These are phyloP conservation scores for Fusarium graminum DNA, from an alignment of 2,329 filamentous ascomycete species.

Conservation along the genomic window DNA sequence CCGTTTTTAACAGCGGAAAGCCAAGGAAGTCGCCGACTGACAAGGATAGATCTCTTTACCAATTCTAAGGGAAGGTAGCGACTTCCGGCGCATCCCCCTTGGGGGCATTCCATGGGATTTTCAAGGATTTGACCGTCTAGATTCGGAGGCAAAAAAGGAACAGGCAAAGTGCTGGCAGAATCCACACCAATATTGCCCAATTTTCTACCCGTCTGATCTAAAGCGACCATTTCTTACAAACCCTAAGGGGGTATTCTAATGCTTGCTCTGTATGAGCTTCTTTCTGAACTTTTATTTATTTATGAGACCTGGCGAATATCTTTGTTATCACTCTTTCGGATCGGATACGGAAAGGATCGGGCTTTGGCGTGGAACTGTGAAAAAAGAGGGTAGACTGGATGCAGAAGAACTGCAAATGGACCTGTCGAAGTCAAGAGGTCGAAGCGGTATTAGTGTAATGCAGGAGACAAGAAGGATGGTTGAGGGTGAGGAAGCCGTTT, in stretches of 20 bases:
- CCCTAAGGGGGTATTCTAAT: slow-evolving; percentile 43
- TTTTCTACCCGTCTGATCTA: too few species aligned
- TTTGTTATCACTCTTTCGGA: slow-evolving; percentile 43
- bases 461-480: slow-evolving; percentile 29
- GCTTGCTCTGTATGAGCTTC: slow-evolving; percentile 25
- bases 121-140: not conserved
- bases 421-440: slow-evolving; percentile 4
- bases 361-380: slow-evolving; percentile 37
- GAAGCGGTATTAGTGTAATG: slow-evolving; percentile 37
- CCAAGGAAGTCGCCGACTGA: slow-evolving; percentile 48
- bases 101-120: not conserved
- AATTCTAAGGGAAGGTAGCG: slow-evolving; percentile 54
- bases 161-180: too few species aligned
- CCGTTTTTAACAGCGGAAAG: slow-evolving; percentile 40
- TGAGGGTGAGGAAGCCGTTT: slow-evolving; percentile 28
- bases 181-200: slow-evolving; percentile 23
- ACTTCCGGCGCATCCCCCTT: not conserved
- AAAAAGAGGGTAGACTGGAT: slow-evolving; percentile 33
- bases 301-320: slow-evolving; percentile 37
- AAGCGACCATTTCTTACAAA: too few species aligned
- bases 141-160: too few species aligned
- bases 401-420: slow-evolving; percentile 10
- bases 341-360: slow-evolving; percentile 32
- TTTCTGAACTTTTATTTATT: slow-evolving; percentile 24
- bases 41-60: slow-evolving; percentile 55